Conservation (phyloP, 1,139 yeast species). For the Diutina scorzettiae region DNA sequence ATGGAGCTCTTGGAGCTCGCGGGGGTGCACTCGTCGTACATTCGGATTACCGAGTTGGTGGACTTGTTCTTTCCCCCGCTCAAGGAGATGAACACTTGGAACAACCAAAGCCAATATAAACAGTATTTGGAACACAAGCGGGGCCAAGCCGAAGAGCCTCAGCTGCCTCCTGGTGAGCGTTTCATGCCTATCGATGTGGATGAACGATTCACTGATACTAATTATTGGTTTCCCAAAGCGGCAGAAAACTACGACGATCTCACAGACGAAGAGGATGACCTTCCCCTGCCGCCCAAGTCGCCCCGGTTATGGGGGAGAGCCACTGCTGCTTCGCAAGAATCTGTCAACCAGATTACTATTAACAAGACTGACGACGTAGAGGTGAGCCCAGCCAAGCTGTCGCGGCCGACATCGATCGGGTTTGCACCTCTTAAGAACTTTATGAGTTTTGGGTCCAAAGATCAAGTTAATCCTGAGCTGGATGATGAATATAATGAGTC, state of each 20-base stretch:
- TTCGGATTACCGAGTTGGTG: constrained; percentile 84
- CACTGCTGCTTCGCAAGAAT: constrained; percentile 9
- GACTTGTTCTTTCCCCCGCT: constrained; percentile 97
- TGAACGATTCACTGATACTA: constrained; percentile 72
- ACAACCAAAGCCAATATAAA: constrained; percentile 27
- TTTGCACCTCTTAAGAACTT: constrained; percentile 33
- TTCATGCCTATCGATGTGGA: constrained; percentile 19
- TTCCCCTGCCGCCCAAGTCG: constrained; percentile 3
- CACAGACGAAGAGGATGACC: constrained; percentile 17
- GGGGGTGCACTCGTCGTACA: constrained; percentile 80
- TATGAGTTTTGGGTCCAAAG: constrained; percentile 23
- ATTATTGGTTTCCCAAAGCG: constrained; percentile 85
- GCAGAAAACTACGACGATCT: constrained; percentile 44
- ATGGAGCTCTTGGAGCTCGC: constrained; percentile 93
- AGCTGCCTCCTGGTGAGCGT: constrained; percentile 10
- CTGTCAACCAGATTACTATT: constrained; percentile 13
- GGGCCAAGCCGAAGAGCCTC: constrained; percentile 8
- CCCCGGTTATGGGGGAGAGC: constrained; percentile 7
- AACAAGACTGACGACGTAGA: constrained; percentile 10
- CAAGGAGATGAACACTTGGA: constrained; percentile 23
- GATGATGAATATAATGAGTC: constrained; percentile 8
- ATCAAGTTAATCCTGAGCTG: constrained; percentile 9
- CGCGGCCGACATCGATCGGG: constrained; percentile 26
- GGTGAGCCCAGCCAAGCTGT: constrained; percentile 8
- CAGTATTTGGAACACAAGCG: constrained; percentile 19